phyloP scores from a whole-genome alignment of 2,329 filamentous ascomycete species.

The Epichloe brachyelytri region DNA sequence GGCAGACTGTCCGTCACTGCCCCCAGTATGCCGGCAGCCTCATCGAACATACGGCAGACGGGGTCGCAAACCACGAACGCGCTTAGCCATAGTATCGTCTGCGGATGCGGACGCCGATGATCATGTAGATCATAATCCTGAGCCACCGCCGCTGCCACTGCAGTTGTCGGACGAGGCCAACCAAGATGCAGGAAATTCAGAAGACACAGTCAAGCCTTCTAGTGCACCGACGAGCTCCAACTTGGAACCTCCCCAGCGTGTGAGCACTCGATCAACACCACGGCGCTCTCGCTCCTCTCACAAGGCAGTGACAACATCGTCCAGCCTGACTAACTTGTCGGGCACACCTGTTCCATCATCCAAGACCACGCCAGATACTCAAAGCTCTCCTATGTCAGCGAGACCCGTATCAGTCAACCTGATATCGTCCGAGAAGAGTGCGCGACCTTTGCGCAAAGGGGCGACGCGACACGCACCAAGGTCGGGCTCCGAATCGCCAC shows the following conservation, averaged over 20 bases:
- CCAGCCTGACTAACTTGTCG: conserved; percentile 27
- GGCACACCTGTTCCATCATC: conserved; percentile 25
- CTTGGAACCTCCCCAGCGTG: background rate
- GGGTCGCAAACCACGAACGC: background rate
- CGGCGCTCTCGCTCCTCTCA: conserved; percentile 7
- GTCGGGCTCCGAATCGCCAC: conserved; percentile 15
- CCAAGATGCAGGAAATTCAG: background rate
- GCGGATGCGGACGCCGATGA: background rate
- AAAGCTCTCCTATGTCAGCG: conserved; percentile 17
- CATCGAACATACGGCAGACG: conserved; percentile 4
- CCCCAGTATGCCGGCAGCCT: conserved; percentile 9
- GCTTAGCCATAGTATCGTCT: conserved; percentile 3
- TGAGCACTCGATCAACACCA: conserved; percentile 8
- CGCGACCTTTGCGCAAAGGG: conserved; percentile 10
- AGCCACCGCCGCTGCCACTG: background rate
- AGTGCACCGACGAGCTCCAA: background rate
- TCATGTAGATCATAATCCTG: background rate
- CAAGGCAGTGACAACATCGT: conserved; percentile 15
- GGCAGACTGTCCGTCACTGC: conserved; percentile 17
- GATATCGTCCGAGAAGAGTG: conserved; percentile 13
- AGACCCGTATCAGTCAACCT: conserved; percentile 11
- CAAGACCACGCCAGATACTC: conserved; percentile 23
- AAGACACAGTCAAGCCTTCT: background rate
- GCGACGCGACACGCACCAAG: conserved; percentile 7
- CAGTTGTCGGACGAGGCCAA: background rate